Evolutionary conservation across 768 basidiomycete species (phyloP).

Genomic region (Tremella yokohamensis): DNA sequence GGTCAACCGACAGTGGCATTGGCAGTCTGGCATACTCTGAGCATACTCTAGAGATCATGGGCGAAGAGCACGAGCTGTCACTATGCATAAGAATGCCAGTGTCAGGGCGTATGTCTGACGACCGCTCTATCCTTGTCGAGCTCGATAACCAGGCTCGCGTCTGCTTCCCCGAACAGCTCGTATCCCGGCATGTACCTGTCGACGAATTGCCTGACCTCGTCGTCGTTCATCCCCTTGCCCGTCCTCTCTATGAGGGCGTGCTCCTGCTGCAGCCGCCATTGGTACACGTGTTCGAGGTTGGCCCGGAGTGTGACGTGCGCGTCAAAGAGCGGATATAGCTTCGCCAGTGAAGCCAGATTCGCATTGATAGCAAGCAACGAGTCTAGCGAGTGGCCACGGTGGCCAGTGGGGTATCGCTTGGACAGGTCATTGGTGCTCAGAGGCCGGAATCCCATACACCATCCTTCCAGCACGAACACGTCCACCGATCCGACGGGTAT

Average conservation of each 20-base stretch:
- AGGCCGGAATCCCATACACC: conserved; percentile 85
- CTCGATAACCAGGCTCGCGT: too few species aligned
- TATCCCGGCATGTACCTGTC: conserved; percentile 94
- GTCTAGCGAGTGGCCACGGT: conserved; percentile 44
- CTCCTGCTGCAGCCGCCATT: conserved; percentile 87
- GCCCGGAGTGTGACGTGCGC: conserved; percentile 61
- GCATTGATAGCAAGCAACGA: conserved; percentile 66
- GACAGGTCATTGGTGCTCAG: conserved; percentile 58
- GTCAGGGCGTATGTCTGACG: too few species aligned
- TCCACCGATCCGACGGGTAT: conserved; percentile 61
- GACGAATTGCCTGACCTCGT: conserved; percentile 69
- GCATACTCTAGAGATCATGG: too few species aligned
- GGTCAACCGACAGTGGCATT: too few species aligned
- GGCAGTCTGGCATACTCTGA: too few species aligned
- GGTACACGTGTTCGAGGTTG: conserved; percentile 61
- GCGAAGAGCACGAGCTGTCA: too few species aligned
- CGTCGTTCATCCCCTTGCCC: conserved; percentile 89
- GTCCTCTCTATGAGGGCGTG: conserved; percentile 79
- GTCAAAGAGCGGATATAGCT: conserved; percentile 69
- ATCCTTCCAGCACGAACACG: conserved; percentile 88
- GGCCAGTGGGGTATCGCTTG: conserved; percentile 53
- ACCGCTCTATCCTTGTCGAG: too few species aligned
- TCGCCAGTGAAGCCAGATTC: conserved; percentile 59
- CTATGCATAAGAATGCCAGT: too few species aligned
- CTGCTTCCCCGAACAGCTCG: conserved; percentile 68